A percentile compares a stretch with the other conserved stretches of the same genome.
These are phyloP conservation scores for Fusarium veterinarium DNA, from an alignment of 2,329 filamentous ascomycete genomes.

Conservation along the genomic window DNA sequence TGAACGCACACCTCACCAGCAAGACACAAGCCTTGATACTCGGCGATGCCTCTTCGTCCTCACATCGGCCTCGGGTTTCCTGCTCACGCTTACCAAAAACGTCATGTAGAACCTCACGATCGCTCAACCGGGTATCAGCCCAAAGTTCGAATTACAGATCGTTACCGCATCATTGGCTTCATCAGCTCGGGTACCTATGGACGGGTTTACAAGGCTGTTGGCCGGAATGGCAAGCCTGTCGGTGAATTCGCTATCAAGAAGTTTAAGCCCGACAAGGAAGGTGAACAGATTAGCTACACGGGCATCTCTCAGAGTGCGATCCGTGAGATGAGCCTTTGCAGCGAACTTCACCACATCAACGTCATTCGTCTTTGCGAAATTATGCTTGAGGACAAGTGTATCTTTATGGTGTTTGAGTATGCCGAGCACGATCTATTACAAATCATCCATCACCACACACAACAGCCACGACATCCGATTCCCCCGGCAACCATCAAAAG, in stretches of 20 bases:
- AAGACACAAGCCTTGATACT: neutral
- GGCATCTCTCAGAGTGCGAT: slow-evolving; percentile 98
- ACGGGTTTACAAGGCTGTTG: slow-evolving; percentile 93
- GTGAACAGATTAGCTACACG: slow-evolving; percentile 92
- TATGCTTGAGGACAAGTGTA: slow-evolving; percentile 97
- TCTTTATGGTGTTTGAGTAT: slow-evolving; percentile 99
- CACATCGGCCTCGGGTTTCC: slow-evolving; percentile 46
- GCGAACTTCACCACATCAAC: slow-evolving; percentile 88
- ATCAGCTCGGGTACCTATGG: slow-evolving; percentile 99
- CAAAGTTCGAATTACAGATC: slow-evolving; percentile 90
- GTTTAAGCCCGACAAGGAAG: slow-evolving; percentile 99
- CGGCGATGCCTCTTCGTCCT: slow-evolving; percentile 51
- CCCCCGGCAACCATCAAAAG: slow-evolving; percentile 90
- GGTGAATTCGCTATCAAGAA: slow-evolving; percentile 98
- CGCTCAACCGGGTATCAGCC: slow-evolving; percentile 69
- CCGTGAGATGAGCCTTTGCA: slow-evolving; percentile 96
- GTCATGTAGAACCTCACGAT: slow-evolving; percentile 63
- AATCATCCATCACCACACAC: slow-evolving; percentile 97
- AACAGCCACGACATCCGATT: slow-evolving; percentile 88
- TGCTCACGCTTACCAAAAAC: slow-evolving; percentile 49
- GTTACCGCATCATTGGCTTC: slow-evolving; percentile 97
- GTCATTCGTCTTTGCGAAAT: slow-evolving; percentile 94
- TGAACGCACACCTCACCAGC: slow-evolving; percentile 3
- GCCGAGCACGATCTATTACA: slow-evolving; percentile 97
- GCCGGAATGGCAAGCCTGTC: slow-evolving; percentile 65